Percentiles rank a stretch among this genome's conserved stretches.
Evolutionary conservation across 1,284 basidiomycete species (phyloP).

Genomic region (Cutaneotrichosporon sp.): DNA sequence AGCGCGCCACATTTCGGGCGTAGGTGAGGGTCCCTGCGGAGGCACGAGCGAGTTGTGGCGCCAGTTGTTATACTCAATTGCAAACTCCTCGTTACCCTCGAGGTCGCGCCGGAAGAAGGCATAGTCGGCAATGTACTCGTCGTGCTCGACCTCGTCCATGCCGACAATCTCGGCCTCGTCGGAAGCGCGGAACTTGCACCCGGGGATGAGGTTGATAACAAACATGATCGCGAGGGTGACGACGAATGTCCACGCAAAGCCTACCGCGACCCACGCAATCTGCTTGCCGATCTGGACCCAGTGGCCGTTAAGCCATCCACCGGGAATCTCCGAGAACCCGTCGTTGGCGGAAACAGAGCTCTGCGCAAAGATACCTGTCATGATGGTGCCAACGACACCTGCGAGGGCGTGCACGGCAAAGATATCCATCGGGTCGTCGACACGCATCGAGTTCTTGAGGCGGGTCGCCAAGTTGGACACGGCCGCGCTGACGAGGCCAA

Average conservation of each 20-base stretch:
- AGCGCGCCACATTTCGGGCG: slow-evolving; percentile 7
- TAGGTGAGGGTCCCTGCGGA: not conserved
- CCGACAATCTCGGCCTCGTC: slow-evolving; percentile 76
- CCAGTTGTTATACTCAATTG: slow-evolving; percentile 5
- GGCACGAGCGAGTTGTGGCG: not conserved
- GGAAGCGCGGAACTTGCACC: slow-evolving; percentile 64
- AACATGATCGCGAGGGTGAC: slow-evolving; percentile 53
- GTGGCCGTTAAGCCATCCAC: slow-evolving; percentile 68
- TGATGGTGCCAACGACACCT: slow-evolving; percentile 75
- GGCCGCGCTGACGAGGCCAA: slow-evolving; percentile 68
- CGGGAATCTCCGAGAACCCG: slow-evolving; percentile 53
- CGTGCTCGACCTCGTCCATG: slow-evolving; percentile 60
- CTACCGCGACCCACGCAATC: slow-evolving; percentile 71
- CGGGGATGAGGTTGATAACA: slow-evolving; percentile 67
- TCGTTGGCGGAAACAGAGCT: slow-evolving; percentile 71
- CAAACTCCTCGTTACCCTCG: slow-evolving; percentile 29
- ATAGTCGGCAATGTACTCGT: slow-evolving; percentile 49
- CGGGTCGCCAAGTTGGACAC: slow-evolving; percentile 84
- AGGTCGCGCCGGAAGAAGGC: slow-evolving; percentile 47
- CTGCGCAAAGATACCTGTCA: slow-evolving; percentile 61
- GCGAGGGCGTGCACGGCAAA: slow-evolving; percentile 88
- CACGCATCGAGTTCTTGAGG: slow-evolving; percentile 55
- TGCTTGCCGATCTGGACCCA: slow-evolving; percentile 77
- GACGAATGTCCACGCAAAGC: slow-evolving; percentile 55
- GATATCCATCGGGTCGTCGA: slow-evolving; percentile 57